Conservation (phyloP, 2,329 filamentous ascomycete genomes). For the Curvularia lunata region DNA sequence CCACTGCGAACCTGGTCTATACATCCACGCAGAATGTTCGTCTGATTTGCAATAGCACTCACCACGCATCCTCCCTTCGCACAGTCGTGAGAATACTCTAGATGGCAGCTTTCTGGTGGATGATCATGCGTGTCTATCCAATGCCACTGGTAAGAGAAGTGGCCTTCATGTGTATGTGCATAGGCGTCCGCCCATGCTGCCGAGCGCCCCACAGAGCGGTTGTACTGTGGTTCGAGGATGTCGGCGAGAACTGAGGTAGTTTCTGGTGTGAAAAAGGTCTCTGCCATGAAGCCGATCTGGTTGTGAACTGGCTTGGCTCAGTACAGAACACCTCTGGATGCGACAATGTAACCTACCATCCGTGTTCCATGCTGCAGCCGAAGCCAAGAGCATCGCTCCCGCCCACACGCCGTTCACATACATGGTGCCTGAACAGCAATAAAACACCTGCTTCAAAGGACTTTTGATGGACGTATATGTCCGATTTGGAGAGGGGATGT, state of each 20-base stretch:
- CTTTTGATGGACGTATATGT: background rate
- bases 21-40: conserved; percentile 47
- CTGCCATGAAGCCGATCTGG: conserved; percentile 51
- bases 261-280: conserved; percentile 44
- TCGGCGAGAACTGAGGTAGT: conserved; percentile 41
- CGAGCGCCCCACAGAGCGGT: conserved; percentile 48
- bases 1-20: conserved; percentile 39
- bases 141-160: conserved; percentile 53
- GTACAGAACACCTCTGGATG: background rate
- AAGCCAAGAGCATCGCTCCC: conserved; percentile 21
- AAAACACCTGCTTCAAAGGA: background rate
- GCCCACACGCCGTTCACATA: background rate
- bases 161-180: conserved; percentile 48
- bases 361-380: conserved; percentile 39
- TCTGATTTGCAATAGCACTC: conserved; percentile 52
- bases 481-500: background rate
- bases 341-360: conserved; percentile 31
- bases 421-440: background rate
- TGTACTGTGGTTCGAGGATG: conserved; percentile 51
- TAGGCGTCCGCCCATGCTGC: conserved; percentile 52
- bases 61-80: conserved; percentile 50
- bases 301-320: conserved; percentile 45
- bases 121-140: conserved; percentile 50
- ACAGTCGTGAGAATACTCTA: conserved; percentile 49
- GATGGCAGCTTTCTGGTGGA: conserved; percentile 42